Evolutionary conservation across 345 rosid species (phyloP), one percentile per base, ranked within the genome.

Genomic region (Capsella bursapastoris): DNA sequence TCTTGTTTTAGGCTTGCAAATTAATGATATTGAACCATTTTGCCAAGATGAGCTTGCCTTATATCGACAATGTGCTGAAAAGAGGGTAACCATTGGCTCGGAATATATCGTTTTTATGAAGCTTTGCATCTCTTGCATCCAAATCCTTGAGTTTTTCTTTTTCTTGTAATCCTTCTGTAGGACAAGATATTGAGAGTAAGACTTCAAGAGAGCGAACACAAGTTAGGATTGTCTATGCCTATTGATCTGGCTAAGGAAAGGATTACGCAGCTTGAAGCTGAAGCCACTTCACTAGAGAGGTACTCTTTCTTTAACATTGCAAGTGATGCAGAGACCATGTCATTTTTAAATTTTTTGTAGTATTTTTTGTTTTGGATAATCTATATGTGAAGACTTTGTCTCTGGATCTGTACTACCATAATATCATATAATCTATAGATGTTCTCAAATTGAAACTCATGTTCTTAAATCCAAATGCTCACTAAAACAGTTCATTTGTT

Each of bases 211-310:
- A 90, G 98, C n/a, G 98, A 95, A 72, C 66, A 8, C 74, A 95
- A 92, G 80, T 81, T 95, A 84, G 97, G 99, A 59, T 80, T 72
- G 37, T 90, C 99, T 8, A 95, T 95, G 96, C 98, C 98, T 69
- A 70, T 88, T 62, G 88, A 84, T 38, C 85, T 79, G 35, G 97
- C 94, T 56, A 86, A 80, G 74, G 92, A 88, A 64, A 84, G 99
- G 68, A 80, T 83, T 79, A n/a, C 83, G 47, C 97, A 86, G 66
- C 97, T 92, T 79, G 86, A 95, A 80, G 79, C 97, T 61, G 94
- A 95, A 86, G 89, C 81, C 59, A 89, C 90, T 14, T 81, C 93
- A 48, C 73, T 89, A 59, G 99, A 92, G 80, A 92, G 99, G 99
- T 92, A 79, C 38, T 48, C 40, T 64, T 63, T 64, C 67, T 77